Evolutionary conservation across 306 rosid genomes (phyloP).

Genomic region (Begonia fuchsioides): DNA sequence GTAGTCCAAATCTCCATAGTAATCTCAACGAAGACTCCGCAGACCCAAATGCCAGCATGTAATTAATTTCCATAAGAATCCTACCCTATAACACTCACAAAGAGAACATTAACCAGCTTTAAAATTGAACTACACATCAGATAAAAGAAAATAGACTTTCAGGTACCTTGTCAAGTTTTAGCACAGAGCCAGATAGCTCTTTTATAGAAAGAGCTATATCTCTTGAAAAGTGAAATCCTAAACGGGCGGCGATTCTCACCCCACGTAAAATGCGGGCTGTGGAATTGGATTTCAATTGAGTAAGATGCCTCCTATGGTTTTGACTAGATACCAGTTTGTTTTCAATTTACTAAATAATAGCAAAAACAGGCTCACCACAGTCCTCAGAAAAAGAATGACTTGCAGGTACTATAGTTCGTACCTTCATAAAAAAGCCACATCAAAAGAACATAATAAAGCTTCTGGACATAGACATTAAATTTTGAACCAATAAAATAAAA

Average conservation of each 20-base stretch:
- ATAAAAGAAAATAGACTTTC: background rate
- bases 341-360: background rate
- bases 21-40: slow-evolving; percentile 28
- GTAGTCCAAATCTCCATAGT: slow-evolving; percentile 26
- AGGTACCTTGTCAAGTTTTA: slow-evolving; percentile 22
- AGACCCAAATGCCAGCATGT: slow-evolving; percentile 29
- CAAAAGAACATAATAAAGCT: slow-evolving; percentile 5
- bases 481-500: slow-evolving; percentile 6
- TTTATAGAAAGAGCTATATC: slow-evolving; percentile 21
- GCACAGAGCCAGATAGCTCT: slow-evolving; percentile 17
- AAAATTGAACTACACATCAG: background rate
- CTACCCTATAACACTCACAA: slow-evolving; percentile 15
- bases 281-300: slow-evolving; percentile 5
- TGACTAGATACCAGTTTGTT: background rate
- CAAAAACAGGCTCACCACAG: slow-evolving; percentile 18
- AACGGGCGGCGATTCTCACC: slow-evolving; percentile 24
- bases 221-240: slow-evolving; percentile 16
- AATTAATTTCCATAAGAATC: slow-evolving; percentile 27
- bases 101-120: background rate
- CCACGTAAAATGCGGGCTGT: slow-evolving; percentile 26
- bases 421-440: slow-evolving; percentile 11
- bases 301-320: slow-evolving; percentile 3
- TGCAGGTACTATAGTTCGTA: slow-evolving; percentile 25
- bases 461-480: background rate
- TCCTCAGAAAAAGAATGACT: slow-evolving; percentile 20